phyloP scores from a whole-genome alignment of 306 rosid species.

The Alnus glutinosa region DNA sequence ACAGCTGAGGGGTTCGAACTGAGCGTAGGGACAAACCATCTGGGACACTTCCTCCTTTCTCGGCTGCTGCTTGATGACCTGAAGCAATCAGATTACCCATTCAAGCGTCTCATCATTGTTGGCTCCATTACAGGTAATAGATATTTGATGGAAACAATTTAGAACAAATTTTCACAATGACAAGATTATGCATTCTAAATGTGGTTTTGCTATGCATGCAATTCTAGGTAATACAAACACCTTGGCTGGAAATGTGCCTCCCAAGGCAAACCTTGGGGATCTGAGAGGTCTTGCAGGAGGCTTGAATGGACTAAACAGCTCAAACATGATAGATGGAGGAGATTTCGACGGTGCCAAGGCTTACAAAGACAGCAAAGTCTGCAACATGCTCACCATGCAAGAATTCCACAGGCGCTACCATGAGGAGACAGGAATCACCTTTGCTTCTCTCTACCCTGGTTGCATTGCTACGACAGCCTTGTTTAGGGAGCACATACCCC shows the following conservation, averaged over 20 bases:
- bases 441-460: conserved; percentile 71
- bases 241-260: conserved; percentile 99
- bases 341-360: conserved; percentile 98
- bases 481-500: conserved; percentile 32
- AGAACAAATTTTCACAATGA: background rate
- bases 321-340: conserved; percentile 93
- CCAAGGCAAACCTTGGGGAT: conserved; percentile 98
- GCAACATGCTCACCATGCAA: conserved; percentile 90
- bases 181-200: conserved; percentile 26
- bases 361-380: conserved; percentile 98
- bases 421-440: conserved; percentile 22
- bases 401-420: conserved; percentile 33
- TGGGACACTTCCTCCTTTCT: conserved; percentile 92
- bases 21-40: conserved; percentile 96
- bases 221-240: conserved; percentile 85
- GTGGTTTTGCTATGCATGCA: conserved; percentile 25
- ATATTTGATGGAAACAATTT: conserved; percentile 19
- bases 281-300: conserved; percentile 92
- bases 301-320: conserved; percentile 75
- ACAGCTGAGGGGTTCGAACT: conserved; percentile 95
- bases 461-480: conserved; percentile 78
- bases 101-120: conserved; percentile 82
- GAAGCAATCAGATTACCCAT: conserved; percentile 84
- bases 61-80: conserved; percentile 81
- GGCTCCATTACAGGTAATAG: conserved; percentile 92